Base-by-base conservation (phyloP, 768 basidiomycete species). In the Suillus subluteus region DNA sequence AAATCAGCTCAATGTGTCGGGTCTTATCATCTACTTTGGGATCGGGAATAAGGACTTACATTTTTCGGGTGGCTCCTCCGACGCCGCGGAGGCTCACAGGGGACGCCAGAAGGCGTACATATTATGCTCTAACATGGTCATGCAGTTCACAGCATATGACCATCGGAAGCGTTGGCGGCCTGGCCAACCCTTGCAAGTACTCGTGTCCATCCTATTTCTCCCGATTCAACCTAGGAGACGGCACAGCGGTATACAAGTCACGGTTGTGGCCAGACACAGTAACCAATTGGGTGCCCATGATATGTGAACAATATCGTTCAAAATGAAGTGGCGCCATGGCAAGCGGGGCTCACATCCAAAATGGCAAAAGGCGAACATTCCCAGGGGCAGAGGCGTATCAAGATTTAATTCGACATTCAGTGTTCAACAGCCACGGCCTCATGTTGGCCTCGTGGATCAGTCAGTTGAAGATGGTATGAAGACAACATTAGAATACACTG, bases 401-500 rank as follows among this genome's bases (percentile, higher is more conserved):
- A 30, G 30, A 30, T 15, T 26, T 6, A 26, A 26, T 30, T 26
- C 52, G 1, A 30, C 26, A 8, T 26, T 26, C 23, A 16, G n/a
- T 50, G 9, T 32, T 52, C 26, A 30, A 11, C 26, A 52, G 16
- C 52, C 52, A 52, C 26, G 15, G 37, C 40, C 54, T 64, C 55
- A 9, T 41, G 58, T 62, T 52, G 21, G 37, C 40, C 54, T 62
- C 55, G 21, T 41, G 38, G 16, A 35, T n/a, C 58, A 35, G 41
- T 23, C 13, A 32, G 23, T 62, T 2, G 23, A 4, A 44, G 4
- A 21, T 65, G 61, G 61, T 65, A 63, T 63, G 64, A 46, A 63
- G 32, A 30, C 35, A 37, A 26, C 35, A 69, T 63, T 66, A 66
- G 16, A 41, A 59, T 40, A 62, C 43, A 63, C 54, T 15, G 44